A percentile compares a stretch with the other conserved stretches of the same genome.
These are phyloP conservation scores for Cladosporium sp. DNA, from an alignment of 2,329 filamentous ascomycete species.

Conservation along the genomic window DNA sequence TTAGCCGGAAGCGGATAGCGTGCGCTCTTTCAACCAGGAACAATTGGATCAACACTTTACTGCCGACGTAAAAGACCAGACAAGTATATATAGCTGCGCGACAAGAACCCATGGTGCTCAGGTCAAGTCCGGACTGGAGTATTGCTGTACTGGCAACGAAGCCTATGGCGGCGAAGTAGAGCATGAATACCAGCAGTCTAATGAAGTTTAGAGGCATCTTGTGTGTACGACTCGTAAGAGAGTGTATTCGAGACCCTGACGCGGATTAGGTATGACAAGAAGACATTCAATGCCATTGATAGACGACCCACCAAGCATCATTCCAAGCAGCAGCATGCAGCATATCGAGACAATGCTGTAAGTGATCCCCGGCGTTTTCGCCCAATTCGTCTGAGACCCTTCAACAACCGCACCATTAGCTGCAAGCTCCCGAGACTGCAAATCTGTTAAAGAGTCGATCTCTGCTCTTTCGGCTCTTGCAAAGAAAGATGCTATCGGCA, in stretches of 20 bases:
- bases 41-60: constrained; percentile 33
- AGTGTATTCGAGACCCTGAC: constrained; percentile 25
- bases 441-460: no score
- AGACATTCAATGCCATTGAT: background rate
- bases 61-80: constrained; percentile 32
- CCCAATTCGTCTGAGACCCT: background rate
- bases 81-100: constrained; percentile 33
- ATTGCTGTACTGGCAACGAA: constrained; percentile 33
- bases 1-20: constrained; percentile 30
- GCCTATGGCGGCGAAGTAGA: constrained; percentile 31
- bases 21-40: constrained; percentile 39
- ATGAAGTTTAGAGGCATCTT: constrained; percentile 25
- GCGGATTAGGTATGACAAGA: background rate
- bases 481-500: no score
- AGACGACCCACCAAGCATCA: constrained; percentile 21
- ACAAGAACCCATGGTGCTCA: constrained; percentile 26
- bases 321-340: constrained; percentile 26
- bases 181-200: constrained; percentile 29
- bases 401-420: no score
- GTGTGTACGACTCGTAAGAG: constrained; percentile 15
- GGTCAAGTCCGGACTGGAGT: constrained; percentile 28
- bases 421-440: no score
- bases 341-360: constrained; percentile 15
- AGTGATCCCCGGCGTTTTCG: background rate
- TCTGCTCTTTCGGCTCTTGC: no score